These are phyloP conservation scores for Alternaria triticina DNA, from an alignment of 2,329 filamentous ascomycete genomes.

Conservation along the genomic window DNA sequence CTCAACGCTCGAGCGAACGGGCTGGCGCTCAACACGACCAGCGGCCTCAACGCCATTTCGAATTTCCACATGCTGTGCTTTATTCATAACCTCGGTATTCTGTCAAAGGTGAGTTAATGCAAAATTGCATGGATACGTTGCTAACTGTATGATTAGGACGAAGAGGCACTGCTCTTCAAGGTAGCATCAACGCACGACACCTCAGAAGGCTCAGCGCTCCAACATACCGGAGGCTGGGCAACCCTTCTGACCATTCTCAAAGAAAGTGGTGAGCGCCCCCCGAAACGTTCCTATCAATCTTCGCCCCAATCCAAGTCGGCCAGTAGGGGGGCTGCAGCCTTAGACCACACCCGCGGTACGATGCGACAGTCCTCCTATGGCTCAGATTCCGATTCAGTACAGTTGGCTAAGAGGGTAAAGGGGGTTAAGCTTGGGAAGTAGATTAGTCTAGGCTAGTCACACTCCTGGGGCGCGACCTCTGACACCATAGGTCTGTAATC, in stretches of 20 bases:
- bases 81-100: conserved; percentile 77
- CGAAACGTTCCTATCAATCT: conserved; percentile 65
- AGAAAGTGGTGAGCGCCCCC: conserved; percentile 95
- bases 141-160: conserved; percentile 67
- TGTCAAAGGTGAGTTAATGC: conserved; percentile 74
- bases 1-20: conserved; percentile 66
- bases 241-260: conserved; percentile 91
- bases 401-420: conserved; percentile 70
- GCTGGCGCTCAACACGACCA: conserved; percentile 62
- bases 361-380: conserved; percentile 37
- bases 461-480: conserved; percentile 23
- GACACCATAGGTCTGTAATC: conserved; percentile 27
- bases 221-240: conserved; percentile 90
- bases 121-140: neutral
- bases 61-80: conserved; percentile 96
- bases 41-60: conserved; percentile 73
- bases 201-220: conserved; percentile 79
- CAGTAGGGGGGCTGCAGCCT: conserved; percentile 48
- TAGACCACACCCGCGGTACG: conserved; percentile 23
- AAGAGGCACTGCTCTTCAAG: conserved; percentile 83
- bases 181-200: conserved; percentile 83
- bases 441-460: conserved; percentile 14
- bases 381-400: conserved; percentile 61
- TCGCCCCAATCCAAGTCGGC: conserved; percentile 39
- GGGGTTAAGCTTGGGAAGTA: conserved; percentile 60